Evolutionary conservation across 805 yeast genomes (phyloP).

Genomic region (Metschnikowia chrysomelidarum): DNA sequence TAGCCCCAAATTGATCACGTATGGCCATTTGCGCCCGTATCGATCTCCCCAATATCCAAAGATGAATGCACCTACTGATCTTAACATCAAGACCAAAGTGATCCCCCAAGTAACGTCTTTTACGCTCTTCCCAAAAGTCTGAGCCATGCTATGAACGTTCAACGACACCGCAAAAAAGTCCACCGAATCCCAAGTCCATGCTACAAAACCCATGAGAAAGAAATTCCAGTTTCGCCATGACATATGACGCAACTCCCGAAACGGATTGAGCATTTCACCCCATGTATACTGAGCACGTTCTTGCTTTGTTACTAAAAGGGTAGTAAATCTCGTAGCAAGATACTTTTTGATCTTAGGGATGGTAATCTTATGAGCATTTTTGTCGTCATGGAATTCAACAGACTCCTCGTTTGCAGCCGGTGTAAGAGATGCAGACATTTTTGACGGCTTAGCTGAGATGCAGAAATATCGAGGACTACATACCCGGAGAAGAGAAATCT

Average conservation of each 20-base stretch:
- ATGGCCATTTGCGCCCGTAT: conserved; percentile 62
- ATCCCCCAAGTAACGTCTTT: conserved; percentile 67
- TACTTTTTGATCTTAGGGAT: conserved; percentile 39
- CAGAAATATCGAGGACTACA: too few species aligned
- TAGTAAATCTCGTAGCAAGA: conserved; percentile 45
- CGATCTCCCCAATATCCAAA: conserved; percentile 61
- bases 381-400: too few species aligned
- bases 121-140: conserved; percentile 41
- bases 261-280: conserved; percentile 55
- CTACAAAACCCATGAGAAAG: conserved; percentile 50
- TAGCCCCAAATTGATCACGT: conserved; percentile 43
- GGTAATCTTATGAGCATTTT: too few species aligned
- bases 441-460: too few species aligned
- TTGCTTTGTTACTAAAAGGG: conserved; percentile 46
- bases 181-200: conserved; percentile 68
- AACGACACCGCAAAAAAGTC: conserved; percentile 60
- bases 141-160: conserved; percentile 48
- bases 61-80: conserved; percentile 63
- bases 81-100: conserved; percentile 64
- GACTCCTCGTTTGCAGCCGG: too few species aligned
- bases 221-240: conserved; percentile 46
- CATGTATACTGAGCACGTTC: conserved; percentile 36
- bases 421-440: too few species aligned
- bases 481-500: too few species aligned
- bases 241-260: conserved; percentile 25